These are phyloP conservation scores for Fusarium compactum DNA, from an alignment of 2,329 filamentous ascomycete species.

Conservation along the genomic window DNA sequence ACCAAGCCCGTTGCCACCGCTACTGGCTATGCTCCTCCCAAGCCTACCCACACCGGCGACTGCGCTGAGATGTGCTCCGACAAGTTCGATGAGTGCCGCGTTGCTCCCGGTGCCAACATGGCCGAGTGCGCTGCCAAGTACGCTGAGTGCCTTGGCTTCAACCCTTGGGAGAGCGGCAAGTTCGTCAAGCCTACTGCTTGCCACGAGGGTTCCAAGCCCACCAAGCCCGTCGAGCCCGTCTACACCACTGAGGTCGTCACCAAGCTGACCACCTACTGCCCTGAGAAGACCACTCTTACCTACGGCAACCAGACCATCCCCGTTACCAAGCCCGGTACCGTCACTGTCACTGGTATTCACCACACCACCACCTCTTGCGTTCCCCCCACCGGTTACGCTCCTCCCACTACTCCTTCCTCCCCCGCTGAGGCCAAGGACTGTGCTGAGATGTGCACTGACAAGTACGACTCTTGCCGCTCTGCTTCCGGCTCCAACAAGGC, in stretches of 20 bases:
- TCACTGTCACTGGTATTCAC: slow-evolving; percentile 30
- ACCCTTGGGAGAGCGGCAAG: slow-evolving; percentile 39
- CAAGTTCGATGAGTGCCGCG: slow-evolving; percentile 40
- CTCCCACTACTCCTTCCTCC: slow-evolving; percentile 33
- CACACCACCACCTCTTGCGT: slow-evolving; percentile 22
- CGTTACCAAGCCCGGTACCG: slow-evolving; percentile 30
- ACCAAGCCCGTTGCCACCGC: slow-evolving; percentile 55
- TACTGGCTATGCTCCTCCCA: slow-evolving; percentile 22
- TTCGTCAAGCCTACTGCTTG: slow-evolving; percentile 37
- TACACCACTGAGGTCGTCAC: slow-evolving; percentile 35
- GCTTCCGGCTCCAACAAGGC: slow-evolving; percentile 5
- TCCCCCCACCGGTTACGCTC: slow-evolving; percentile 36
- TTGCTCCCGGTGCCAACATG: slow-evolving; percentile 37
- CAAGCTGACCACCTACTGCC: slow-evolving; percentile 55
- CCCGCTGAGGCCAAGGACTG: slow-evolving; percentile 26
- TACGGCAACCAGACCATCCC: slow-evolving; percentile 50
- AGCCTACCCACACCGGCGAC: slow-evolving; percentile 19
- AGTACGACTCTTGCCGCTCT: slow-evolving; percentile 10
- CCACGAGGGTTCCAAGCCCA: slow-evolving; percentile 63
- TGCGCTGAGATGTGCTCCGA: slow-evolving; percentile 36
- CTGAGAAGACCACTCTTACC: slow-evolving; percentile 48
- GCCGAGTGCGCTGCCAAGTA: slow-evolving; percentile 43
- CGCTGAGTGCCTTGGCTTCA: slow-evolving; percentile 45
- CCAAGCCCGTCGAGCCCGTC: slow-evolving; percentile 1
- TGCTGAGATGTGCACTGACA: slow-evolving; percentile 18